Conservation (phyloP, 129 eudicot genomes). For the Flaveria ramosissima region DNA sequence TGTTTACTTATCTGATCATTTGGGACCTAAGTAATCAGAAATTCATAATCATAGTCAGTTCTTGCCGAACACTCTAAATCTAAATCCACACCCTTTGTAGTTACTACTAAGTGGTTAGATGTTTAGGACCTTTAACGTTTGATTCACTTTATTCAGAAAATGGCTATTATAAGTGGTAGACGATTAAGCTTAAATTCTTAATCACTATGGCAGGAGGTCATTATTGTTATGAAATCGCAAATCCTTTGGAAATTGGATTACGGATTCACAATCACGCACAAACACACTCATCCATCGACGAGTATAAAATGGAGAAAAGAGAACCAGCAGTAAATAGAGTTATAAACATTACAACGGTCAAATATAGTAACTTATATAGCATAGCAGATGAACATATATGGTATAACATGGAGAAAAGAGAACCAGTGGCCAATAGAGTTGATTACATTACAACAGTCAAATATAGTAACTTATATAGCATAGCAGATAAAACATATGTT, state of each 20-base stretch:
- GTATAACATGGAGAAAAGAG: background rate
- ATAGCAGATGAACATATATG: background rate
- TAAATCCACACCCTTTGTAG: background rate
- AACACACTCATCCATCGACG: too few relatives aligned
- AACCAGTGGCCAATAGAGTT: background rate
- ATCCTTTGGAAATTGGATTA: background rate
- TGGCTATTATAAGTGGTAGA: background rate
- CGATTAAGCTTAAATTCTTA: background rate
- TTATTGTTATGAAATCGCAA: background rate
- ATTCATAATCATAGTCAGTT: background rate
- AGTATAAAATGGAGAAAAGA: background rate
- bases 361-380: background rate
- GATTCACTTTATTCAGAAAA: slow-evolving; percentile 13
- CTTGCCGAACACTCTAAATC: background rate
- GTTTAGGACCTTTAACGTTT: slow-evolving; percentile 10
- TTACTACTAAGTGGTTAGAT: background rate
- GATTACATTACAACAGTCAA: background rate
- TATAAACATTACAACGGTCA: background rate
- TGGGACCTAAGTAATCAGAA: background rate
- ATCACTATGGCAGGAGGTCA: background rate
- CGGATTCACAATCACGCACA: too few relatives aligned
- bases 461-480: background rate
- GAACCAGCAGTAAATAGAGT: background rate
- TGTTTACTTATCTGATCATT: background rate
- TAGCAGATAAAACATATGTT: background rate